Base-by-base conservation (phyloP, 2,329 filamentous ascomycete species). In the Colletotrichum camelliae region DNA sequence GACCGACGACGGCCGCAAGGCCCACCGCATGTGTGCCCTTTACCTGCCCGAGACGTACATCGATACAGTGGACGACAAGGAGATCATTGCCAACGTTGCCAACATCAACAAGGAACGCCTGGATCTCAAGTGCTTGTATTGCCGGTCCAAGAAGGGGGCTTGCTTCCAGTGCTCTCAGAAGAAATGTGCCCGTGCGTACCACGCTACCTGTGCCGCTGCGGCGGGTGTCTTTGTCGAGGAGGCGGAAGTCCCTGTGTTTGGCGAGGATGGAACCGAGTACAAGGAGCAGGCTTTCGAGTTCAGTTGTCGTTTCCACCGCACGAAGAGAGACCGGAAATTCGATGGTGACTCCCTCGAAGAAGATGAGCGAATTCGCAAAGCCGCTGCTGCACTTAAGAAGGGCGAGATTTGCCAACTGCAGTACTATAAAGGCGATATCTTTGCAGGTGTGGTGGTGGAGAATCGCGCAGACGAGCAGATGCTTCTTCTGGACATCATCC, bases 91-190 rank as follows among this genome's bases (percentile, higher is more conserved):
- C 79, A 96, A 97, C 79, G 91, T 96, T 67, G 90, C 91, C n/a
- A 91, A 92, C 76, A 96, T 98, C 79, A 93, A 94, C 82, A 96
- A 97, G 83, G 95, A 94, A 72, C 94, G 96, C 24, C 87, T 98
- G 79, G 96, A 97, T 31, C 92, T 98, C 79, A 98, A 98, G 84
- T 99, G 97, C 84, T 92, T 98, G 77, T 98, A 95, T 86, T 99
- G 97, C 82, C 95, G 96, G 39, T 97, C 96, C 37, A 97, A 97
- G 84, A 94, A 94, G 73, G 97, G 97, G n/a, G 95, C 95, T 18
- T 98, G 96, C 85, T 97, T 99, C 86, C 96, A 98, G 84, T 99
- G 97, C 85, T 97, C 95, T 1, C 94, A 95, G 79, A 96, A 96
- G 87, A 98, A 98, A 83, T 99, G 97, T 81, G 94, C 95, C 5